phyloP scores from a whole-genome alignment of 805 yeast species.

The Metschnikowia drakensbergensis region DNA sequence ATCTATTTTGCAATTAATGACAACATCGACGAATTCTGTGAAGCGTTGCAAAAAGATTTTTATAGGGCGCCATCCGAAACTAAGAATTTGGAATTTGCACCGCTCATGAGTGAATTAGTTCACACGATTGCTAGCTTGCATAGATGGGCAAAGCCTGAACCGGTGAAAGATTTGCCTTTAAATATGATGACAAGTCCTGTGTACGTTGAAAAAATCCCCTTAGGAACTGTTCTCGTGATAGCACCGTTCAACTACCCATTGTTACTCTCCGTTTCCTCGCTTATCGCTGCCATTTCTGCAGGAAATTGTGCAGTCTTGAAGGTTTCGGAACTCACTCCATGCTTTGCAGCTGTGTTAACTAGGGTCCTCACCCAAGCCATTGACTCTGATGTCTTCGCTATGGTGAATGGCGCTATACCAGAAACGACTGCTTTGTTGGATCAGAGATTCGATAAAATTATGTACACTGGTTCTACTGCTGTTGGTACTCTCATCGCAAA shows the following conservation, averaged over 20 bases:
- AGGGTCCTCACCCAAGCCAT: conserved; percentile 49
- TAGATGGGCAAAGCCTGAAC: conserved; percentile 56
- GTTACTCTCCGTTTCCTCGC: conserved; percentile 56
- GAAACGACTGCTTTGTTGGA: conserved; percentile 50
- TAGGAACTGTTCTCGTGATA: conserved; percentile 70
- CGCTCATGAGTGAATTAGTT: conserved; percentile 51
- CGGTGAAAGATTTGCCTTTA: conserved; percentile 36
- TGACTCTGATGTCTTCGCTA: conserved; percentile 53
- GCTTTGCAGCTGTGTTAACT: conserved; percentile 54
- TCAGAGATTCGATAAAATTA: conserved; percentile 72
- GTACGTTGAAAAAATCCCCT: conserved; percentile 26
- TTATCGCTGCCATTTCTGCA: conserved; percentile 77
- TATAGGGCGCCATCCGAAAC: conserved; percentile 64
- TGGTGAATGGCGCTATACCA: conserved; percentile 69
- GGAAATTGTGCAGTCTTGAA: conserved; percentile 80
- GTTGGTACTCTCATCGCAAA: conserved; percentile 76
- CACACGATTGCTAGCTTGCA: conserved; percentile 57
- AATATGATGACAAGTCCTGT: conserved; percentile 22
- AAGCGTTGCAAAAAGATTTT: conserved; percentile 65
- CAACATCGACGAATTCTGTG: conserved; percentile 48
- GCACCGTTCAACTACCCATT: conserved; percentile 83
- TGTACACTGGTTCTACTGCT: conserved; percentile 75
- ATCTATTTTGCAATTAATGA: conserved; percentile 62
- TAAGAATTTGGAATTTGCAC: conserved; percentile 51
- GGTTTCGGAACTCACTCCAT: conserved; percentile 70